Evolutionary conservation across 768 basidiomycete species (phyloP), one percentile per base, ranked within the genome.

Genomic region (Termitomyces sp.): DNA sequence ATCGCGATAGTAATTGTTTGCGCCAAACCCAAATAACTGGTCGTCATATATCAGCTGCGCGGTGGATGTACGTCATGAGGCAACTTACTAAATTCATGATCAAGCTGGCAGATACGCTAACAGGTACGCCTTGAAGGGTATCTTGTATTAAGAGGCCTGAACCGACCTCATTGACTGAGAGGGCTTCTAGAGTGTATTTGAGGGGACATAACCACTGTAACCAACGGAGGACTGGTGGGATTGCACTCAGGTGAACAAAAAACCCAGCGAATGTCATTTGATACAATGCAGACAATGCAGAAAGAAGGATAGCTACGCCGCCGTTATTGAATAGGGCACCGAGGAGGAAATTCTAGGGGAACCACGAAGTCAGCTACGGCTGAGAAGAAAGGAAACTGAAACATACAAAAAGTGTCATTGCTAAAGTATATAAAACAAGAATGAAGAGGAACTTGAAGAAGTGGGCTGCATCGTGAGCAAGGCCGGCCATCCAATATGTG

Each of bases 391-490:
- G 42, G 4, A 54, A 22, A 15, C 48, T 8, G 8, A 28, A 26
- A 76, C 89, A 60, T 64, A 93, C 92, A 69, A 84, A 95, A 42
- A 96, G 81, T 0, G 93, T 93, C 84, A 94, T 91, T 36, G 81
- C 86, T 20, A 97, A 77, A 0, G 87, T 87, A 68, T 87, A 97
- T 22, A 96, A 76, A 20, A 93, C 87, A 18, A 98, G 78, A 60
- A 97, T 89, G 66, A 98, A 83, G 22, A 97, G 76, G 74, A 91
- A 98, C 66, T 97, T 98, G 87, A 97, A 98, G 79, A 88, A 98
- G 68, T 88, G 79, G 0, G 86, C 81, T 2, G 93, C 85, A 44
- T 89, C 81, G 4, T 78, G 78, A 2, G 90, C 81, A 4, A 98
- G 81, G 13, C 95, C 94, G 3, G 93, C 92, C 95, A 98, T 94